These are phyloP conservation scores for Neoboletus subvelutipes DNA, from an alignment of 768 basidiomycete genomes.

Conservation along the genomic window DNA sequence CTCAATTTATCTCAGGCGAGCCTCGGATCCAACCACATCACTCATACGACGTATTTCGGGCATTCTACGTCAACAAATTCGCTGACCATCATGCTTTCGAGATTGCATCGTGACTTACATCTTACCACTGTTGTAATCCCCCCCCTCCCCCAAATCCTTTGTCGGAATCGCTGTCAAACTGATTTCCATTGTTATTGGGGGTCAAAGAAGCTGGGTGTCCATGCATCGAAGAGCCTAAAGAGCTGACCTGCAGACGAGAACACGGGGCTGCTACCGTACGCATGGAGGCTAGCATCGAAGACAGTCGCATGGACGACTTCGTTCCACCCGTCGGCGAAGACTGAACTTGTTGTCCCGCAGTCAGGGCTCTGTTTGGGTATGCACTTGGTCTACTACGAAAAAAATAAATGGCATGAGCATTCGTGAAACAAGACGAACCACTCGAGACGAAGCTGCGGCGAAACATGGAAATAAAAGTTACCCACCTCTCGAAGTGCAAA, in stretches of 20 bases:
- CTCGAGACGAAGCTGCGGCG: not conserved
- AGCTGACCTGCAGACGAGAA: constrained; percentile 1
- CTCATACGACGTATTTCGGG: too few species aligned
- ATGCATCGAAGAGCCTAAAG: not conserved
- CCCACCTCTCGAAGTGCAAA: constrained; percentile 47
- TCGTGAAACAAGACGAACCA: not conserved
- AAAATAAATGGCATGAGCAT: not conserved
- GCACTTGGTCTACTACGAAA: constrained; percentile 27
- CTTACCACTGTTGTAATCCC: too few species aligned
- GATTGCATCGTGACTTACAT: too few species aligned
- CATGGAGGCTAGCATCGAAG: constrained; percentile 26
- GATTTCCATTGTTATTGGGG: not conserved
- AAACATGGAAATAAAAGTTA: not conserved
- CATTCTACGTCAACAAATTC: too few species aligned
- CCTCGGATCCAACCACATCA: too few species aligned
- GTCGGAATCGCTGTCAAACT: too few species aligned
- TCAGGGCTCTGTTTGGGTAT: constrained; percentile 29
- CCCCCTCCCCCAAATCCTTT: too few species aligned
- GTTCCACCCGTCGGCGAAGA: too few species aligned
- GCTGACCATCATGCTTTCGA: too few species aligned
- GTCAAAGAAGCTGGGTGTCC: not conserved
- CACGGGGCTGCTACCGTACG: constrained; percentile 2
- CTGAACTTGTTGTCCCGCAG: too few species aligned
- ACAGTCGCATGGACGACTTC: constrained; percentile 10
- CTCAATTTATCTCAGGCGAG: too few species aligned